phyloP scores from a whole-genome alignment of 2,329 filamentous ascomycete species.

The Colletotrichum tropicale region DNA sequence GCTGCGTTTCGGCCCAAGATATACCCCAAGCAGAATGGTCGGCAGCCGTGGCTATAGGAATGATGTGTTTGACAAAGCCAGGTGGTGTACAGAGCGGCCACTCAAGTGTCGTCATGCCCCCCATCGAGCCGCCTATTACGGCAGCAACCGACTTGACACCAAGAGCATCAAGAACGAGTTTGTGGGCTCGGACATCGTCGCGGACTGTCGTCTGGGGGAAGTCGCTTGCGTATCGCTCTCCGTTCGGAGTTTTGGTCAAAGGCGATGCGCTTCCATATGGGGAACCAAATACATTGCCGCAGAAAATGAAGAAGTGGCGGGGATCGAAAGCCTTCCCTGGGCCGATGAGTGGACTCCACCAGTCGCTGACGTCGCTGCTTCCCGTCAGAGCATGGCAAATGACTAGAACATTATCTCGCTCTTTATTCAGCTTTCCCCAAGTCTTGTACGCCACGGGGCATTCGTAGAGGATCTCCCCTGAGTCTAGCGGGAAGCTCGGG shows the following conservation, averaged over 20 bases:
- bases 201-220: constrained; percentile 72
- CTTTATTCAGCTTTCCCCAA: constrained; percentile 62
- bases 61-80: constrained; percentile 56
- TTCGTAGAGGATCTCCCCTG: constrained; percentile 82
- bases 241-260: constrained; percentile 1
- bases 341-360: constrained; percentile 85
- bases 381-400: constrained; percentile 86
- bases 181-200: constrained; percentile 67
- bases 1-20: constrained; percentile 62
- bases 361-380: constrained; percentile 83
- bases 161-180: constrained; percentile 56
- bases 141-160: constrained; percentile 58
- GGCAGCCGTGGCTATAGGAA: constrained; percentile 60
- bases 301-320: constrained; percentile 84
- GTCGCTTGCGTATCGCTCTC: constrained; percentile 39
- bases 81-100: constrained; percentile 56
- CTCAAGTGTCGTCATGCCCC: constrained; percentile 61
- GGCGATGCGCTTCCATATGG: constrained; percentile 85
- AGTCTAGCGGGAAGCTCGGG: constrained; percentile 90
- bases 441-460: constrained; percentile 72
- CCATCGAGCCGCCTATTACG: constrained; percentile 63
- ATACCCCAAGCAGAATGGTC: constrained; percentile 64
- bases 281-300: constrained; percentile 84
- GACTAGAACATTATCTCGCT: constrained; percentile 70
- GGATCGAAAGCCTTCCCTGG: constrained; percentile 80